Evolutionary conservation across 202 grass and related monocot genomes (phyloP).

Genomic region (Cymbopogon flexuosus): DNA sequence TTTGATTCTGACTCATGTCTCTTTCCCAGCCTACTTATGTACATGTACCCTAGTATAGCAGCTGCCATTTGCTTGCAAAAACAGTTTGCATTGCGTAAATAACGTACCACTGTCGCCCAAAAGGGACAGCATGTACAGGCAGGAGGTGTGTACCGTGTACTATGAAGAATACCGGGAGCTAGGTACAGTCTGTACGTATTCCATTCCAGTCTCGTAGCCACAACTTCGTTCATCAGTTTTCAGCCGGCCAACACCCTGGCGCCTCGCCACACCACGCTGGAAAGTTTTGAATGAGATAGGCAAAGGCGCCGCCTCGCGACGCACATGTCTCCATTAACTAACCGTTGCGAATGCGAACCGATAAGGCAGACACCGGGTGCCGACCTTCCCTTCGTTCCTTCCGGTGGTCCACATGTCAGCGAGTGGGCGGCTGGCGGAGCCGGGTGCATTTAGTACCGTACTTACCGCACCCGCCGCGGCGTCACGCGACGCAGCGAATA

Average conservation of each 20-base stretch:
- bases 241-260: constrained; percentile 22
- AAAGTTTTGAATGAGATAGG: neutral
- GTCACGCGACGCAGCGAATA: constrained; percentile 26
- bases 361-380: neutral
- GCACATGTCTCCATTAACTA: constrained; percentile 13
- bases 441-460: neutral
- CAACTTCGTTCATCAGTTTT: no score
- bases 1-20: neutral
- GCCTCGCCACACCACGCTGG: constrained; percentile 24
- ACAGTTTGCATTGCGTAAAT: no score
- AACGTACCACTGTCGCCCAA: no score
- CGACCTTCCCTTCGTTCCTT: neutral
- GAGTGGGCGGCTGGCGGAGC: fast-evolving
- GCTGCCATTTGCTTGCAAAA: neutral
- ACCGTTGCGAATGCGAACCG: neutral
- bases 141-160: neutral
- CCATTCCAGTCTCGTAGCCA: neutral
- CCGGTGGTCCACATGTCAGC: constrained; percentile 21
- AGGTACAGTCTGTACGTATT: neutral
- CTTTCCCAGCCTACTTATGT: neutral
- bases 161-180: neutral
- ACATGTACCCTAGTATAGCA: neutral
- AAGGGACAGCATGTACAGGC: neutral
- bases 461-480: neutral
- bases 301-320: neutral